Base-by-base conservation (phyloP, 495 filamentous ascomycete genomes). In the Cercophora sp. region DNA sequence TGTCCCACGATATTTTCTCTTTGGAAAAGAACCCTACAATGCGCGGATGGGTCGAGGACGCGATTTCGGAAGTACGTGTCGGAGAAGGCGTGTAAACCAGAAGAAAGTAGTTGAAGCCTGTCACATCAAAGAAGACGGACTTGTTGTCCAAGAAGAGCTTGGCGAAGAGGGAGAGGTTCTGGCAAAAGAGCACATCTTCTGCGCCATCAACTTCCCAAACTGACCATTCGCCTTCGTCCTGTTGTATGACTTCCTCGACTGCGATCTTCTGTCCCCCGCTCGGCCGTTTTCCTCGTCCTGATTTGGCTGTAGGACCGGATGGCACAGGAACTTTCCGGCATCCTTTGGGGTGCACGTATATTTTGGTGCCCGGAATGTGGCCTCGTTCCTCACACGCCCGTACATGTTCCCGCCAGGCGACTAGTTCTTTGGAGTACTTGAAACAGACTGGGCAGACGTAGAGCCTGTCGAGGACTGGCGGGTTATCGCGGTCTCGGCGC, bases 71-170 rank as follows among this genome's bases (percentile, higher is more conserved):
- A 5, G 46, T 29, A 8, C 71, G 29, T 54, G 62, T 72, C 43
- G 65, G 63, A 44, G 72, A 78, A 62, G 73, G 73, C 3, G 79
- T 85, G 52, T 85, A 74, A 40, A 88, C 81, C 48, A 97, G 84
- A 18, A 95, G 83, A 65, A 95, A 97, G 76, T 96, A 99, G 58
- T 91, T 84, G 73, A 99, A 99, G 50, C 87, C 88, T 29, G 84
- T 83, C 53, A 96, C 89, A 61, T 97, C 94, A 75, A 94, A 99
- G 71, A 96, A 97, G 54, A 99, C 91, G 18, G 89, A 94, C 66
- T 99, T 99, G 65, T 91, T 96, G 66, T 96, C 91, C 48, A 98
- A 85, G 69, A 96, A 98, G 45, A 98, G 80, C 63, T 97, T 97
- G n/a, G 90, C 89, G 68, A 97, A 96, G 34, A 98, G 85, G 16